Percentiles rank a stretch among this genome's conserved stretches.
These are phyloP conservation scores for Actinomortierella ambigua DNA, from an alignment of 371 early-diverging fungal species.

Conservation along the genomic window DNA sequence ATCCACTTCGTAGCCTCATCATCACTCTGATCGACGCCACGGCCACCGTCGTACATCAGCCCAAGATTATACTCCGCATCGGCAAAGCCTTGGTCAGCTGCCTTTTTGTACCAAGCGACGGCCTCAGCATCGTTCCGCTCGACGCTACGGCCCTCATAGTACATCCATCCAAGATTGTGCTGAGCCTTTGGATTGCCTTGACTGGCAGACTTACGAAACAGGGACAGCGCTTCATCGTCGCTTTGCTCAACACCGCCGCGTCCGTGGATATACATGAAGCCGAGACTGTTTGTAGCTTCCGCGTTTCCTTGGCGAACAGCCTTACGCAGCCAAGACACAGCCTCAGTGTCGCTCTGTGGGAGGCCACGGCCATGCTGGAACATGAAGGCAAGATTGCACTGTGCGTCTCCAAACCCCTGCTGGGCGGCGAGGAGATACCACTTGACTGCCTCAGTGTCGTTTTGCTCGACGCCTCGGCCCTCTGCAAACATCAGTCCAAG, in stretches of 20 bases:
- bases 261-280: conserved; percentile 81
- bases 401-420: conserved; percentile 67
- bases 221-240: too few relatives aligned
- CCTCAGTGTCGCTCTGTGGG: conserved; percentile 57
- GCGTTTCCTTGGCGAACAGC: conserved; percentile 76
- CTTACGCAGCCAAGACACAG: conserved; percentile 70
- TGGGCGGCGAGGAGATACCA: conserved; percentile 71
- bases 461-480: conserved; percentile 71
- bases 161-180: conserved; percentile 1
- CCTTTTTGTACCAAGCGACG: neutral
- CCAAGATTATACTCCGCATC: neutral
- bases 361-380: conserved; percentile 82
- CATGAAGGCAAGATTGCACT: conserved; percentile 82
- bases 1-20: conserved; percentile 1
- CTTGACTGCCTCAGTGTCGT: conserved; percentile 63
- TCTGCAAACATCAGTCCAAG: conserved; percentile 86
- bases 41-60: neutral
- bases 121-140: neutral
- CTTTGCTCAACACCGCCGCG: conserved; percentile 61
- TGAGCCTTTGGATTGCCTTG: neutral
- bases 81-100: neutral
- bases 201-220: too few relatives aligned
- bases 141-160: neutral
- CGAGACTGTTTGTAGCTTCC: conserved; percentile 80
- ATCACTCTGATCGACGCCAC: neutral